phyloP scores from a whole-genome alignment of 805 yeast genomes.

The Wickerhamiella lipophila region DNA sequence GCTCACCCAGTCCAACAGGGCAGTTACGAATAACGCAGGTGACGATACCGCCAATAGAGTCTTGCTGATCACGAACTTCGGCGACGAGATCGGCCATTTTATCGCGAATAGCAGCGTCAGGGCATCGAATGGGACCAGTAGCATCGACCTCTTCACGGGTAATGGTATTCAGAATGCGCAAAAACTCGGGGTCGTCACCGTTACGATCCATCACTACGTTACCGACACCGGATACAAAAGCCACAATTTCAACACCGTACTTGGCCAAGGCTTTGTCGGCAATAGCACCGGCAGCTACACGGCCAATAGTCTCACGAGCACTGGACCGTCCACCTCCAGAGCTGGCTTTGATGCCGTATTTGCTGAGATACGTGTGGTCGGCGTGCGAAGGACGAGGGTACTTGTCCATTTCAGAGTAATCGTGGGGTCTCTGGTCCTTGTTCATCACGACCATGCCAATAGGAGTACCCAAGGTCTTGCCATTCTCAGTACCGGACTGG shows the following conservation, averaged over 20 bases:
- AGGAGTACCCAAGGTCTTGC: conserved; percentile 87
- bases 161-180: conserved; percentile 53
- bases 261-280: conserved; percentile 82
- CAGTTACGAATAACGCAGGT: conserved; percentile 92
- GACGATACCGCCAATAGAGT: conserved; percentile 95
- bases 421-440: conserved; percentile 95
- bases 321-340: conserved; percentile 97
- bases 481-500: conserved; percentile 89
- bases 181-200: conserved; percentile 51
- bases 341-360: conserved; percentile 86
- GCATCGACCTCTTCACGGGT: conserved; percentile 83
- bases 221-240: conserved; percentile 92
- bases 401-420: conserved; percentile 86
- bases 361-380: conserved; percentile 80
- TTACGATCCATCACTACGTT: conserved; percentile 62
- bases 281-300: conserved; percentile 98
- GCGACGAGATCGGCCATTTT: conserved; percentile 81
- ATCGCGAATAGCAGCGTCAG: conserved; percentile 56
- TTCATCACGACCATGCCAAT: conserved; percentile 85
- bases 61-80: conserved; percentile 69
- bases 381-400: conserved; percentile 98
- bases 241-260: conserved; percentile 83
- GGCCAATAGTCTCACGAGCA: conserved; percentile 96
- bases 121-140: conserved; percentile 87
- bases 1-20: conserved; percentile 96